Evolutionary conservation across 2,329 filamentous ascomycete species (phyloP).

Genomic region (Aciculosporium take): DNA sequence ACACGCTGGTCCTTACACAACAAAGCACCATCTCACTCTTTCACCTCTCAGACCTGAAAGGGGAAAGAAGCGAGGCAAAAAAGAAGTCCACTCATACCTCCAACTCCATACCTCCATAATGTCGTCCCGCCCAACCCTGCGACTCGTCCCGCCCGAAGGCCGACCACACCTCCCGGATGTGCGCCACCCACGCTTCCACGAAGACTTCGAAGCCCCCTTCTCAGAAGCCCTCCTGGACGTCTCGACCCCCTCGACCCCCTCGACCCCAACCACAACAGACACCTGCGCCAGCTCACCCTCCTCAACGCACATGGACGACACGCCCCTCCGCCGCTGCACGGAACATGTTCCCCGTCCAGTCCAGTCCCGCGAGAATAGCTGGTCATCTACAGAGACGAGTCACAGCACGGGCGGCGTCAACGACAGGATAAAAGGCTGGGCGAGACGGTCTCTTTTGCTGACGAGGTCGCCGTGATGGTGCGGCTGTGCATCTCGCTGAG

Average conservation of each 20-base stretch:
- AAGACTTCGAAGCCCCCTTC: constrained; percentile 26
- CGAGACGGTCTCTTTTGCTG: constrained; percentile 18
- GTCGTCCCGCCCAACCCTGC: constrained; percentile 13
- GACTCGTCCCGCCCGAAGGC: constrained; percentile 4
- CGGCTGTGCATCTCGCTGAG: neutral
- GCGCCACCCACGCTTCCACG: constrained; percentile 21
- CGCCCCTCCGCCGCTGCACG: neutral
- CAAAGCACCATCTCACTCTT: too few relatives aligned
- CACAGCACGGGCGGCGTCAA: constrained; percentile 17
- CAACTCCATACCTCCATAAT: constrained; percentile 15
- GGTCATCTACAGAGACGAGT: constrained; percentile 15
- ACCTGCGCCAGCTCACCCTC: constrained; percentile 3
- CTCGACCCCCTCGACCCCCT: constrained; percentile 16
- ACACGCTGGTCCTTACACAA: too few relatives aligned
- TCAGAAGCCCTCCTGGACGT: constrained; percentile 21
- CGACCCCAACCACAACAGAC: constrained; percentile 15
- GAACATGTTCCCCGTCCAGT: neutral
- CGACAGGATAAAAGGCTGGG: constrained; percentile 20
- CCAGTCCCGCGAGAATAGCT: constrained; percentile 12
- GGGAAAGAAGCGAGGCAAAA: too few relatives aligned
- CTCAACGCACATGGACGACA: neutral
- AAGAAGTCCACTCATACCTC: neutral
- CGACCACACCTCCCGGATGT: constrained; percentile 6
- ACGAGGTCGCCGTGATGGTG: constrained; percentile 8
- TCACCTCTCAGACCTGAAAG: too few relatives aligned